These are phyloP conservation scores for Chaetomium olivaceum DNA, from an alignment of 2,329 filamentous ascomycete genomes.

Conservation along the genomic window DNA sequence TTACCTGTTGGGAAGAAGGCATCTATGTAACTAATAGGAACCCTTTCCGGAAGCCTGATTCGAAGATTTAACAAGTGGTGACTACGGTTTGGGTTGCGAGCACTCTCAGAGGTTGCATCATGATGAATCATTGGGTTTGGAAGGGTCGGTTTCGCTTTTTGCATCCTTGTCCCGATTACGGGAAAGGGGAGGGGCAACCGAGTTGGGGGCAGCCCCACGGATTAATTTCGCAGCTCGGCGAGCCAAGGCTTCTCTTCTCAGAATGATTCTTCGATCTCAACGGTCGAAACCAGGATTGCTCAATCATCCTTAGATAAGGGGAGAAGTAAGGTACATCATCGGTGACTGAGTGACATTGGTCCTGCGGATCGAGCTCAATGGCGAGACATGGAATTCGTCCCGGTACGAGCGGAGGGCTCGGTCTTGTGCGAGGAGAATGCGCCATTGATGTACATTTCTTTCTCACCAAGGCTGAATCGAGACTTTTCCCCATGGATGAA, in stretches of 20 bases:
- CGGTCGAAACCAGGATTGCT: neutral
- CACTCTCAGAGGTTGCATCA: neutral
- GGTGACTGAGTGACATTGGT: neutral
- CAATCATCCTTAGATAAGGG: neutral
- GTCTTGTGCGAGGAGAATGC: neutral
- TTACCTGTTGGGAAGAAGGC: neutral
- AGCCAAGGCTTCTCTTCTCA: neutral
- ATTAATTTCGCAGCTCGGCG: neutral
- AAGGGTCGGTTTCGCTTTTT: constrained; percentile 1
- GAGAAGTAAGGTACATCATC: neutral
- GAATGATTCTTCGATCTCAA: neutral
- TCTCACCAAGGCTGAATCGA: neutral
- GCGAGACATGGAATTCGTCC: neutral
- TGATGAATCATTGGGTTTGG: neutral
- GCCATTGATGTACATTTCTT: neutral
- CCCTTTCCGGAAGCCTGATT: neutral
- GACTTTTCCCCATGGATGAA: neutral
- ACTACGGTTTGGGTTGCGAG: neutral
- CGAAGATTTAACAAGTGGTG: neutral
- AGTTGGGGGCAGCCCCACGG: neutral
- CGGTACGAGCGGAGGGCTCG: neutral
- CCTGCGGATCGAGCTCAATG: neutral
- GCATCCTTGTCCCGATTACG: neutral
- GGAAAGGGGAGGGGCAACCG: neutral
- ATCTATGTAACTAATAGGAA: neutral